phyloP scores from a whole-genome alignment of 805 yeast species.

The Sugiyamaella floridensis region DNA sequence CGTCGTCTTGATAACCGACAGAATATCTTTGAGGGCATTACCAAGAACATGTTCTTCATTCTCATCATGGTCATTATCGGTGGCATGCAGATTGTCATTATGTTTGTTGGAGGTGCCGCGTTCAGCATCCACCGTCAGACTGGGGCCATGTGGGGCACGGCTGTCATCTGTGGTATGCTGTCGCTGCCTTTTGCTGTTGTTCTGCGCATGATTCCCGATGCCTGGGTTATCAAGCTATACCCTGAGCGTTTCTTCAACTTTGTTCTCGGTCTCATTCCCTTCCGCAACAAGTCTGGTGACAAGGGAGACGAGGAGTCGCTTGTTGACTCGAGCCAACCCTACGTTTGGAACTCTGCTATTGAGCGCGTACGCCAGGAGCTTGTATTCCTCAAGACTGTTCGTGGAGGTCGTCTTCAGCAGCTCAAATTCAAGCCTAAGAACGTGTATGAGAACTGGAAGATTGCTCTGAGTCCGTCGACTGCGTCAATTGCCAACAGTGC shows the following conservation, averaged over 20 bases:
- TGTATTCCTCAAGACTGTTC: conserved; percentile 28
- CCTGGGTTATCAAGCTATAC: conserved; percentile 26
- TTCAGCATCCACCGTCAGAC: conserved; percentile 77
- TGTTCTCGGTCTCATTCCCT: conserved; percentile 11
- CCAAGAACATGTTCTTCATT: conserved; percentile 77
- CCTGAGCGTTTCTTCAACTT: conserved; percentile 22
- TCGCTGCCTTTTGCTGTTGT: conserved; percentile 76
- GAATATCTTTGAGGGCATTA: conserved; percentile 76
- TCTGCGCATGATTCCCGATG: conserved; percentile 78
- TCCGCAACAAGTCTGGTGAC: conserved; percentile 13
- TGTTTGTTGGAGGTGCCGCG: conserved; percentile 97
- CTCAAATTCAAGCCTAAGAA: conserved; percentile 23
- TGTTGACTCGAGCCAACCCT: conserved; percentile 15
- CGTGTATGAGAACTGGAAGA: conserved; percentile 19
- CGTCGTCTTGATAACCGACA: conserved; percentile 81
- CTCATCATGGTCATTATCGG: conserved; percentile 67
- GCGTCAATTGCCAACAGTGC: conserved; percentile 3
- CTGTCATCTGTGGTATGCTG: conserved; percentile 69
- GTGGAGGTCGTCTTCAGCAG: conserved; percentile 36
- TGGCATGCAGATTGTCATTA: conserved; percentile 78
- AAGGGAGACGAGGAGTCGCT: conserved; percentile 20
- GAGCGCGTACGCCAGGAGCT: conserved; percentile 35
- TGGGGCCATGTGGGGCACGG: conserved; percentile 83
- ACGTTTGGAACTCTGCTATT: conserved; percentile 36
- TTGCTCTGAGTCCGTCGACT: conserved; percentile 17